Conservation (phyloP, 2,329 filamentous ascomycete species). For the Diaporthe sp. region DNA sequence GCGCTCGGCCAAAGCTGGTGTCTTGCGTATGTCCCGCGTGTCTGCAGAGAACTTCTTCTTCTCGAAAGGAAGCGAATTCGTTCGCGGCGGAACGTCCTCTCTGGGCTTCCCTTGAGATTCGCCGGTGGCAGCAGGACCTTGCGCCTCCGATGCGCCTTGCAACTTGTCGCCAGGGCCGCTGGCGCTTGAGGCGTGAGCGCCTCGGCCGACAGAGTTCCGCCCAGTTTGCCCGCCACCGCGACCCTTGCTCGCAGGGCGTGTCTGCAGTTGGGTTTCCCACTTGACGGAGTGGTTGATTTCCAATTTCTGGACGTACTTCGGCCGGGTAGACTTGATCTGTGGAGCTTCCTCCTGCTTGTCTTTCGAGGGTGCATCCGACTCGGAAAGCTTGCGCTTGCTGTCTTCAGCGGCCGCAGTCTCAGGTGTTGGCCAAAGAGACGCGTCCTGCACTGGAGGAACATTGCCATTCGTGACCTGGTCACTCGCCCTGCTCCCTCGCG, state of each 20-base stretch:
- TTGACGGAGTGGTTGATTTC: constrained; percentile 82
- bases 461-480: constrained; percentile 45
- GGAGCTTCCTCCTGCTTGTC: constrained; percentile 64
- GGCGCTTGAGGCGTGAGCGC: constrained; percentile 36
- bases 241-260: constrained; percentile 55
- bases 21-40: constrained; percentile 26
- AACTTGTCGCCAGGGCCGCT: constrained; percentile 41
- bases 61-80: constrained; percentile 29
- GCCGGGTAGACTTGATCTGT: constrained; percentile 63
- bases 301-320: constrained; percentile 79
- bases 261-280: constrained; percentile 82
- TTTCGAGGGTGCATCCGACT: constrained; percentile 65
- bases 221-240: constrained; percentile 60
- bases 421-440: constrained; percentile 89
- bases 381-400: constrained; percentile 74
- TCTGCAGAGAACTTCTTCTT: constrained; percentile 34
- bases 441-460: constrained; percentile 77
- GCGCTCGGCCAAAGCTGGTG: constrained; percentile 25
- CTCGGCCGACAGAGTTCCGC: constrained; percentile 46
- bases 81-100: constrained; percentile 26
- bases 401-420: constrained; percentile 77
- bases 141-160: constrained; percentile 26
- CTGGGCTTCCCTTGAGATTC: constrained; percentile 30
- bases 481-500: constrained; percentile 58
- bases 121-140: constrained; percentile 1